Evolutionary conservation across 2,329 filamentous ascomycete species (phyloP), one percentile per base, ranked within the genome.

Genomic region (Colletotrichum theobromicola): DNA sequence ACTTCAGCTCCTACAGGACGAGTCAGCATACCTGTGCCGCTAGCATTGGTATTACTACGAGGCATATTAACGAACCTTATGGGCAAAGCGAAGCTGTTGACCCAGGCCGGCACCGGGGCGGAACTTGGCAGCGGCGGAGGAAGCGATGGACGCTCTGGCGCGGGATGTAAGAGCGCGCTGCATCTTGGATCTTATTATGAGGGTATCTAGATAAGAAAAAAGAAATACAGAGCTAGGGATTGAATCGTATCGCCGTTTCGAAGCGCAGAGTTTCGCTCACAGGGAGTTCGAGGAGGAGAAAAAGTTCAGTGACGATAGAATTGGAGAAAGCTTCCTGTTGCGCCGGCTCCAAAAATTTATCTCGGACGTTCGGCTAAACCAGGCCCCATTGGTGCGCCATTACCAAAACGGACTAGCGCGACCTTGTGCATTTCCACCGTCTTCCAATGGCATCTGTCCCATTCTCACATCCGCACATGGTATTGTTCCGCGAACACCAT

Each of bases 61-160:
- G 61, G 32, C 26, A 34, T 70, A 63, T 28, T 2, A 35, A 79
- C 82, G 76, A 90, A 98, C 95, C 95, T 98, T 98, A 92, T 98
- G 96, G 79, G 96, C 95, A 85, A 98, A 99, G 84, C 97, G 92
- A 86, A 98, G 92, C 89, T 98, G 96, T 86, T 98, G 95, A 80
- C 95, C 89, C 81, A 95, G 85, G 80, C 91, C 90, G 81, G 90
- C 86, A 82, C 88, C 87, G 76, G 92, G 88, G 81, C 93, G 92
- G 85, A 93, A 89, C 83, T 90, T 91, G 80, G 88, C 87, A 79
- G 92, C 87, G 84, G 90, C 90, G 84, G 93, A 91, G 78, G 92
- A 93, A 81, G 96, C 92, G 89, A 93, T 92, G 80, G 95, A 94
- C 84, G 95, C 93, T 89, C 95, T 90, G 82, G 94, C 89, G 84